These are phyloP conservation scores for Phoma sp. DNA, from an alignment of 2,329 filamentous ascomycete species.

Conservation along the genomic window DNA sequence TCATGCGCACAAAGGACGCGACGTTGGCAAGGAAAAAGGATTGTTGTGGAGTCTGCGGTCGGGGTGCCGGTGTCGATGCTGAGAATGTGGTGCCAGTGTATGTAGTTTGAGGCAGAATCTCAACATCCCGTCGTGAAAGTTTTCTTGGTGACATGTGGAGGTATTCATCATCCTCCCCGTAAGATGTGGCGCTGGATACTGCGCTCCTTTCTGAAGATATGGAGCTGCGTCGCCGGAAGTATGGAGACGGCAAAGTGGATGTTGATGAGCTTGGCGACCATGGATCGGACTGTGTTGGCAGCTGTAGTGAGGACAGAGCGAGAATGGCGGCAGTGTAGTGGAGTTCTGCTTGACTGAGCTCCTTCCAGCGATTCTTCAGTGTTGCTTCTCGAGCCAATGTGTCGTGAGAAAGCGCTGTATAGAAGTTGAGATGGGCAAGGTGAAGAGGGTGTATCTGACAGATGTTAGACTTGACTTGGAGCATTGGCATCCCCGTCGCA, in stretches of 20 bases:
- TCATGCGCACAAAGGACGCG: conserved; percentile 36
- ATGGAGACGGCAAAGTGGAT: conserved; percentile 4
- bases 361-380: conserved; percentile 37
- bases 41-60: conserved; percentile 19
- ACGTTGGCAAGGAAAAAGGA: conserved; percentile 36
- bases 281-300: not conserved
- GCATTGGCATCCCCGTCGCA: too few relatives aligned
- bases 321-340: conserved; percentile 43
- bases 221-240: conserved; percentile 4
- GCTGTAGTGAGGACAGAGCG: not conserved
- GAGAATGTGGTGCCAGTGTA: too few relatives aligned
- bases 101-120: not conserved
- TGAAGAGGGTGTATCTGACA: conserved; percentile 46
- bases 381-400: conserved; percentile 46
- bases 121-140: not conserved
- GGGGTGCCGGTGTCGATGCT: conserved; percentile 5
- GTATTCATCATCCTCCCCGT: conserved; percentile 19
- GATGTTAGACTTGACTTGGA: not conserved
- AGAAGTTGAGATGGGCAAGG: conserved; percentile 47
- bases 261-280: conserved; percentile 5
- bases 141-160: conserved; percentile 8
- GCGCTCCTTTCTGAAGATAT: conserved; percentile 17
- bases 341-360: conserved; percentile 45
- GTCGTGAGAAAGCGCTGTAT: conserved; percentile 48
- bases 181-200: conserved; percentile 34